Evolutionary conservation across 306 rosid species (phyloP).

Genomic region (Mucuna pruriens): DNA sequence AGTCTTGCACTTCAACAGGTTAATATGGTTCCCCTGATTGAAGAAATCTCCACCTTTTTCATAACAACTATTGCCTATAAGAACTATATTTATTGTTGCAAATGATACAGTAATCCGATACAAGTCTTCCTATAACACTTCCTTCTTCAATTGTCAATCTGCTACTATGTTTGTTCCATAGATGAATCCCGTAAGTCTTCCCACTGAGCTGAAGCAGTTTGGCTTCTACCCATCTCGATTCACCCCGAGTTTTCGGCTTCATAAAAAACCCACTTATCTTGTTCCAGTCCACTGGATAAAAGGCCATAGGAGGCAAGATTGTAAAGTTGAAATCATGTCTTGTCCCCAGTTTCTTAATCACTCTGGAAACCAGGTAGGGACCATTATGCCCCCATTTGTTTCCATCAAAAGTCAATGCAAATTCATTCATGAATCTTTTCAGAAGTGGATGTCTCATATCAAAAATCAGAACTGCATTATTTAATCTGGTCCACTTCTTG

Average conservation of each 20-base stretch:
- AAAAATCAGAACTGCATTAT: conserved; percentile 72
- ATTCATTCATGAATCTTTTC: conserved; percentile 61
- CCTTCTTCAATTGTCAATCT: conserved; percentile 58
- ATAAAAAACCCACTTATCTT: conserved; percentile 48
- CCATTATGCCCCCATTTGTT: conserved; percentile 73
- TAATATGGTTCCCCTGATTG: not conserved
- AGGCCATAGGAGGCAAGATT: conserved; percentile 53
- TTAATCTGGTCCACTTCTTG: conserved; percentile 65
- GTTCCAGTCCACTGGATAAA: conserved; percentile 71
- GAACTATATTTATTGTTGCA: conserved; percentile 43
- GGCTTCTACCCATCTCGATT: conserved; percentile 54
- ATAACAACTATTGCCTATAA: not conserved
- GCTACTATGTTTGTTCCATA: conserved; percentile 73
- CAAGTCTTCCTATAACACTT: conserved; percentile 58
- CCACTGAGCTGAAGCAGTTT: conserved; percentile 54
- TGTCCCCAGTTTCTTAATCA: conserved; percentile 41
- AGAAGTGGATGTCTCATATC: conserved; percentile 68
- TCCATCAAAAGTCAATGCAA: conserved; percentile 69
- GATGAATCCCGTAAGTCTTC: conserved; percentile 64
- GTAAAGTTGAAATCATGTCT: conserved; percentile 49
- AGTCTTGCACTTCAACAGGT: not conserved
- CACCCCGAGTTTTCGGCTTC: conserved; percentile 44
- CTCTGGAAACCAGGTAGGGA: conserved; percentile 76
- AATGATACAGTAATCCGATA: conserved; percentile 51
- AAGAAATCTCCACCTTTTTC: conserved; percentile 21